These are phyloP conservation scores for Serendipita indica DNA, from an alignment of 768 basidiomycete species.

Conservation along the genomic window DNA sequence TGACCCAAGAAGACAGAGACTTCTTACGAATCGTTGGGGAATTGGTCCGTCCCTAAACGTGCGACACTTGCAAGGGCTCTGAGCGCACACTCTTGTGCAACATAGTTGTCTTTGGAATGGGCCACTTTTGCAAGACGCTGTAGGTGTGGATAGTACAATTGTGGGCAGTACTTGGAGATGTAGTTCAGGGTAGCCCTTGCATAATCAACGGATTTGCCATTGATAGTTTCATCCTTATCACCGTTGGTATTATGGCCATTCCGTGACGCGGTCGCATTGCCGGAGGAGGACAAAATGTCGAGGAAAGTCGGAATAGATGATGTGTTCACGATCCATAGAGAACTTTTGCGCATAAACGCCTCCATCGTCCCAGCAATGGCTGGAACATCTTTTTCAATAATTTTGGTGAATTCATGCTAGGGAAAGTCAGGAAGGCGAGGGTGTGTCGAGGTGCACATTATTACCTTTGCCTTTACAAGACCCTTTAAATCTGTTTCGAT, in stretches of 20 bases:
- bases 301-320: slow-evolving; percentile 74
- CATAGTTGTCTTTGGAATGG: slow-evolving; percentile 36
- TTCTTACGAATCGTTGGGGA: slow-evolving; percentile 50
- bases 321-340: slow-evolving; percentile 63
- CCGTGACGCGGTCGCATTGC: not conserved
- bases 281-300: slow-evolving; percentile 22
- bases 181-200: slow-evolving; percentile 21
- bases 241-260: not conserved
- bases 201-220: not conserved
- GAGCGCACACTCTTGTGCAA: slow-evolving; percentile 48
- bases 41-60: slow-evolving; percentile 40
- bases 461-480: slow-evolving; percentile 61
- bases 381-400: slow-evolving; percentile 55
- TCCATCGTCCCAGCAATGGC: slow-evolving; percentile 52
- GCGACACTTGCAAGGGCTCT: slow-evolving; percentile 62
- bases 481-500: slow-evolving; percentile 69
- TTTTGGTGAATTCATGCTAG: slow-evolving; percentile 64
- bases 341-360: slow-evolving; percentile 50
- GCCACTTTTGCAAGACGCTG: slow-evolving; percentile 59
- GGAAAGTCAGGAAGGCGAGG: not conserved
- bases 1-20: not conserved
- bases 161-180: slow-evolving; percentile 62
- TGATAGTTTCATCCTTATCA: not conserved
- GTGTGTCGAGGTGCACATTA: slow-evolving; percentile 15
- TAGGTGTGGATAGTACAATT: slow-evolving; percentile 57